These are phyloP conservation scores for Punctularia strigosozonata DNA, from an alignment of 768 basidiomycete species.

Conservation along the genomic window DNA sequence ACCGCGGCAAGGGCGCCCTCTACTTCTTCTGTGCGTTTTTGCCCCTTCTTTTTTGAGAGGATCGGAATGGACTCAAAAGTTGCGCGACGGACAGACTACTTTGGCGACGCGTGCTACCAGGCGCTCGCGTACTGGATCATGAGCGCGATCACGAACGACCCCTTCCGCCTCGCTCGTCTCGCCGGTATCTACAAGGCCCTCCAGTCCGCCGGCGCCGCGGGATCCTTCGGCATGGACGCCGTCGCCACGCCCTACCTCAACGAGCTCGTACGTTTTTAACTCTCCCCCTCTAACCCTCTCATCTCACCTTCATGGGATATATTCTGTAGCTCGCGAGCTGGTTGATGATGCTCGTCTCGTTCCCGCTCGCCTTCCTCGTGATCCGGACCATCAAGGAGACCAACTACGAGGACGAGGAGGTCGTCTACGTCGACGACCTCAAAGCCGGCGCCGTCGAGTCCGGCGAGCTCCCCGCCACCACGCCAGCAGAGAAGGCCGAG, in stretches of 20 bases:
- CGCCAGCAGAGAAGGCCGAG: no score
- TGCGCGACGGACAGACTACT: no score
- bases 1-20: slow-evolving; percentile 43
- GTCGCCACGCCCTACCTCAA: slow-evolving; percentile 38
- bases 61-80: no score
- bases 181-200: slow-evolving; percentile 74
- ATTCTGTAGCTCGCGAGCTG: slow-evolving; percentile 19
- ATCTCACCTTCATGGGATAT: background rate
- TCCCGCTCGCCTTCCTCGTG: slow-evolving; percentile 22
- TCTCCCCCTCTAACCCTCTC: background rate
- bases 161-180: slow-evolving; percentile 68
- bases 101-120: slow-evolving; percentile 86
- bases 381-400: slow-evolving; percentile 24
- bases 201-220: slow-evolving; percentile 69
- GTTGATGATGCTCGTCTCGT: slow-evolving; percentile 21
- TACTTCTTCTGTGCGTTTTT: slow-evolving; percentile 67
- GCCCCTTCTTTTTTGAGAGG: no score
- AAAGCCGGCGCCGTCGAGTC: slow-evolving; percentile 6
- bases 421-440: slow-evolving; percentile 17
- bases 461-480: no score
- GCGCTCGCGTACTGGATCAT: slow-evolving; percentile 75
- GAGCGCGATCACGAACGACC: slow-evolving; percentile 80
- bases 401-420: slow-evolving; percentile 23
- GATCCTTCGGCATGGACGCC: slow-evolving; percentile 61
- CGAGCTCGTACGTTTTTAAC: slow-evolving; percentile 19